phyloP scores from a whole-genome alignment of 495 filamentous ascomycete species.

The Penicillium waksmanii region DNA sequence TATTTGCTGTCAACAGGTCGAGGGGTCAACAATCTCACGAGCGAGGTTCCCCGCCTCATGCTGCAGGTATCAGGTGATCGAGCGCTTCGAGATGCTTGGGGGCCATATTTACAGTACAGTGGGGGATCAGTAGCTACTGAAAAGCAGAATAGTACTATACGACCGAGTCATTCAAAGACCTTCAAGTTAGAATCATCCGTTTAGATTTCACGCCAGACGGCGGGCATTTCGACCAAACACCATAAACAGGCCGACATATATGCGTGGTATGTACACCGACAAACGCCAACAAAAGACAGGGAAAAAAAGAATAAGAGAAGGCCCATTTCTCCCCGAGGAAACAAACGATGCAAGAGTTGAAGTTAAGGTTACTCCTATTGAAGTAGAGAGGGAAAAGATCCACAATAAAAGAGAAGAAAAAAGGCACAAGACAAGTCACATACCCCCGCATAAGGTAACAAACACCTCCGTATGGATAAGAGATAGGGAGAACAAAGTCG shows the following conservation, averaged over 20 bases:
- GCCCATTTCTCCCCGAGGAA: conserved; percentile 5
- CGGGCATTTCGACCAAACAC: not conserved
- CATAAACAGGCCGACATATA: conserved; percentile 11
- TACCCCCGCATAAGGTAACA: not conserved
- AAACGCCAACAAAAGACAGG: conserved; percentile 9
- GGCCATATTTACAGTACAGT: too few species aligned
- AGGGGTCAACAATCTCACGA: too few species aligned
- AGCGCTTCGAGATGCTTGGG: too few species aligned
- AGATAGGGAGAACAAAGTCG: too few species aligned
- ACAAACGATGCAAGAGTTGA: conserved; percentile 13
- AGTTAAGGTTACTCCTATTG: too few species aligned
- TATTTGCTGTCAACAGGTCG: too few species aligned
- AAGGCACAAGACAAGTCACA: not conserved
- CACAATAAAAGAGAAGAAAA: not conserved
- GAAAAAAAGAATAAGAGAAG: not conserved
- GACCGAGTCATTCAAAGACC: not conserved
- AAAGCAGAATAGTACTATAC: not conserved
- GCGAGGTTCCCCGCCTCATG: too few species aligned
- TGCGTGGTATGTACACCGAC: conserved; percentile 24
- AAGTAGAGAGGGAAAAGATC: too few species aligned
- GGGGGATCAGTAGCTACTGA: not conserved
- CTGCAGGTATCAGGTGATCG: too few species aligned
- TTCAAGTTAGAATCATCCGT: too few species aligned
- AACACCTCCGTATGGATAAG: too few species aligned
- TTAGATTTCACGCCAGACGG: not conserved